Percentiles rank a stretch among this genome's conserved stretches.
phyloP scores from a whole-genome alignment of 2,329 filamentous ascomycete species.

The Dactylella cylindrospora region DNA sequence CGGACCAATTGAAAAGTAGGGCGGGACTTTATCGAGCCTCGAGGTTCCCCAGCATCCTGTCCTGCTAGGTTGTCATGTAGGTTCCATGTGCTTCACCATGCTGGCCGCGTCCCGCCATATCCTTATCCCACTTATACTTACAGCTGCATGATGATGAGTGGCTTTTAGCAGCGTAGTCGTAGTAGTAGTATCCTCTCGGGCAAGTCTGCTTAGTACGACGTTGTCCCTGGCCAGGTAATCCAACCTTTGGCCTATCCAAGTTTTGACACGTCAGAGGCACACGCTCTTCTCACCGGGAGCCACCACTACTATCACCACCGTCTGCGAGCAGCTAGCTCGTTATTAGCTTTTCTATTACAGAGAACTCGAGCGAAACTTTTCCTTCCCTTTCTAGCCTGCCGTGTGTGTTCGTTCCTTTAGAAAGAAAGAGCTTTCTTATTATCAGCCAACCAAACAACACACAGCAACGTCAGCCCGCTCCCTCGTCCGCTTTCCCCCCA shows the following conservation, averaged over 20 bases:
- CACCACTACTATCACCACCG: too few species aligned
- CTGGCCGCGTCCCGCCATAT: conserved; percentile 17
- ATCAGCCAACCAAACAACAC: too few species aligned
- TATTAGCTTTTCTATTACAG: too few species aligned
- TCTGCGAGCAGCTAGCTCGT: too few species aligned
- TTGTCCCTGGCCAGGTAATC: conserved; percentile 1
- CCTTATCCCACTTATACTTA: conserved; percentile 20
- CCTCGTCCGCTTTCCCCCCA: not conserved
- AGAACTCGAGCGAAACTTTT: too few species aligned
- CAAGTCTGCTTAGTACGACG: conserved; percentile 8
- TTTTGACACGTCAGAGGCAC: conserved; percentile 37
- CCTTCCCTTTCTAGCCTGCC: too few species aligned
- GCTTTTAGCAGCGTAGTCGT: conserved; percentile 19
- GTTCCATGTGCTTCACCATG: conserved; percentile 20
- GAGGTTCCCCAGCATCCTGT: conserved; percentile 33
- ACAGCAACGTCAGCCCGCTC: not conserved
- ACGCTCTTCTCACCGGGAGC: too few species aligned
- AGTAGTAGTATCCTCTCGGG: not conserved
- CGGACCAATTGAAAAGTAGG: conserved; percentile 45
- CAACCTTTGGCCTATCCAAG: conserved; percentile 1
- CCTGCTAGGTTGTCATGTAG: conserved; percentile 14
- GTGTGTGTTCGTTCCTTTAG: too few species aligned
- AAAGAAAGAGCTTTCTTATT: too few species aligned
- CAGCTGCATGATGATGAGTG: conserved; percentile 33
- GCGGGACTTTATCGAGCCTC: conserved; percentile 25